phyloP scores from a whole-genome alignment of 306 rosid genomes.

The Fragaria ananassa region DNA sequence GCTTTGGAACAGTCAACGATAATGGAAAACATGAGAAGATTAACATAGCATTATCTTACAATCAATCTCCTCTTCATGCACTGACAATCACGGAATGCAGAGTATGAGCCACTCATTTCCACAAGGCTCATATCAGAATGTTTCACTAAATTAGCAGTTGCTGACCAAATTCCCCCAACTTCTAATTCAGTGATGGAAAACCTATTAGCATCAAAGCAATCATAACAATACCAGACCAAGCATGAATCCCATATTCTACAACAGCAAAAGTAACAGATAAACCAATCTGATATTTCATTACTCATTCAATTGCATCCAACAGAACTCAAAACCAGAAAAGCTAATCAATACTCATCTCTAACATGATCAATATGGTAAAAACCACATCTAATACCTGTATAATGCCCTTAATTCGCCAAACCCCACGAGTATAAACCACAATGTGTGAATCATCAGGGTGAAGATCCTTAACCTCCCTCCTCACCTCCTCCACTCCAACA shows the following conservation, averaged over 20 bases:
- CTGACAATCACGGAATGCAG: neutral
- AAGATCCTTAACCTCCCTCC: constrained; percentile 65
- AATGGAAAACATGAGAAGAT: neutral
- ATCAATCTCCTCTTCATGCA: neutral
- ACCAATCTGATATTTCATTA: neutral
- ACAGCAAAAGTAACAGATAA: neutral
- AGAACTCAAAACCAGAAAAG: neutral
- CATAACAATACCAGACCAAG: neutral
- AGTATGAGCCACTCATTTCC: neutral
- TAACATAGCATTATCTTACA: neutral
- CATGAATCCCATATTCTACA: neutral
- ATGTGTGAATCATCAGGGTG: constrained; percentile 69
- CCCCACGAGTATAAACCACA: constrained; percentile 49
- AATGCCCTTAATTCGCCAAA: constrained; percentile 77
- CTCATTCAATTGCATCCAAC: neutral
- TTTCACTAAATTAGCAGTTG: neutral
- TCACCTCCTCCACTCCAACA: constrained; percentile 59
- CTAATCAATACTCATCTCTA: neutral
- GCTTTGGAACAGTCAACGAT: neutral
- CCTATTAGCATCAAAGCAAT: neutral
- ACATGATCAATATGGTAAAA: neutral
- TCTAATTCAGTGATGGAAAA: neutral
- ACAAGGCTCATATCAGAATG: neutral
- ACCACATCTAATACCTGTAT: constrained; percentile 48
- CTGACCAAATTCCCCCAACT: neutral